Base-by-base conservation (phyloP, 1,284 basidiomycete genomes). In the Termitomyces sp. region DNA sequence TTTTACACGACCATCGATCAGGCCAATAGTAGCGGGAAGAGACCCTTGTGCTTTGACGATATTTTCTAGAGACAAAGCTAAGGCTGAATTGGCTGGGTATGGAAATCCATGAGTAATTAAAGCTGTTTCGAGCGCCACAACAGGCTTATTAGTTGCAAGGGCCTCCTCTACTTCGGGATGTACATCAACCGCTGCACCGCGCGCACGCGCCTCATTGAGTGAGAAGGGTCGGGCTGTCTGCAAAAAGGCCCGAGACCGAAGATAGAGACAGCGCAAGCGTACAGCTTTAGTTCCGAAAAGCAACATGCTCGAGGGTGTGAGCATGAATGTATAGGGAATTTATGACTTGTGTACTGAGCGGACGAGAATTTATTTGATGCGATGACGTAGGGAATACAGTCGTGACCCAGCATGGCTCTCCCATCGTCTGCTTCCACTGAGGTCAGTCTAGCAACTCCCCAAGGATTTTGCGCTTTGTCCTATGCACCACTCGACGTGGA, bases 21-120 rank as follows among this genome's bases (percentile, higher is more conserved):
- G 70, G 3, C 89, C 96, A 57, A 98, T 90, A 0, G 95, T 98
- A 0, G 96, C 95, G 1, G 97, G 97, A 13, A 89, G 77, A 8
- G 87, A 86, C 3, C 89, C 89, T 34, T 82, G 81, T 6, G 80
- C 77, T 59, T 91, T 78, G n/a, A 98, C 85, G 52, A 92, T 88
- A 9, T 69, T 67, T 68, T 97, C 93, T 17, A 95, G 77, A 6
- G 86, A 86, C 24, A 74, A 73, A 0, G 92, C 88, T 13, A 90
- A 86, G 33, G 86, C 75, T 15, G 90, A 71, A 65, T 94, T 97
- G 44, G 78, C 76, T 0, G 94, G 94, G 61, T 84, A 82, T 0
- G 90, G 88, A 74, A 94, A 84, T 30, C 92, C 96, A 76, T 98
- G 93, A 0, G 95, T 95, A 57, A 97, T 86, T 58, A 99, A 86